These are phyloP conservation scores for Yamadazyma jaroonii DNA, from an alignment of 1,139 yeast genomes.

Conservation along the genomic window DNA sequence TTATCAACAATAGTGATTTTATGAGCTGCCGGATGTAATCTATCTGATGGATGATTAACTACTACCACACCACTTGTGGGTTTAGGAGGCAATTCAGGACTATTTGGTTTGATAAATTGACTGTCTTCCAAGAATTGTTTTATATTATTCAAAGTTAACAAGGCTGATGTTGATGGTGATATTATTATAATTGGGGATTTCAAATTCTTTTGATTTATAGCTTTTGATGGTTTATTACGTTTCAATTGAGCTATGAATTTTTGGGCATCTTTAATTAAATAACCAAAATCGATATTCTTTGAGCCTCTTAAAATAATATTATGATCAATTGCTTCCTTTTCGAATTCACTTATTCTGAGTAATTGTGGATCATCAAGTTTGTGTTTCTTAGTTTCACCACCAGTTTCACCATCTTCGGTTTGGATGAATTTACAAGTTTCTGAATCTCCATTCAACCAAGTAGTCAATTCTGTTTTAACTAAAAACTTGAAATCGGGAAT, in stretches of 20 bases:
- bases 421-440: slow-evolving; percentile 53
- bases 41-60: slow-evolving; percentile 55
- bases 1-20: slow-evolving; percentile 81
- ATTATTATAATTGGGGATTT: slow-evolving; percentile 90
- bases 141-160: slow-evolving; percentile 76
- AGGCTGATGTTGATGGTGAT: slow-evolving; percentile 93
- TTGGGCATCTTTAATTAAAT: slow-evolving; percentile 70
- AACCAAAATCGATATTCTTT: slow-evolving; percentile 70
- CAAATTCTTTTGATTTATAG: slow-evolving; percentile 17
- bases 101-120: slow-evolving; percentile 58
- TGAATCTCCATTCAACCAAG: slow-evolving; percentile 74
- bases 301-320: slow-evolving; percentile 78
- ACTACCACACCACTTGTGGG: slow-evolving; percentile 44
- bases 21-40: slow-evolving; percentile 51
- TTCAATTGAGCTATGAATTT: slow-evolving; percentile 58
- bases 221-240: slow-evolving; percentile 27
- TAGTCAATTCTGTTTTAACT: slow-evolving; percentile 79
- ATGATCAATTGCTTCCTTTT: slow-evolving; percentile 71
- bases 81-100: slow-evolving; percentile 30
- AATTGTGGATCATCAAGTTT: slow-evolving; percentile 53
- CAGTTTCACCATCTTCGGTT: slow-evolving; percentile 6
- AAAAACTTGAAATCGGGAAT: slow-evolving; percentile 76
- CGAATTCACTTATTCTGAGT: slow-evolving; percentile 53
- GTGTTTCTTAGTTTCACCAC: slow-evolving; percentile 17
- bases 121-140: slow-evolving; percentile 83